Evolutionary conservation across 2,329 filamentous ascomycete species (phyloP), one percentile per base, ranked within the genome.

Genomic region (Talaromyces islandicus): DNA sequence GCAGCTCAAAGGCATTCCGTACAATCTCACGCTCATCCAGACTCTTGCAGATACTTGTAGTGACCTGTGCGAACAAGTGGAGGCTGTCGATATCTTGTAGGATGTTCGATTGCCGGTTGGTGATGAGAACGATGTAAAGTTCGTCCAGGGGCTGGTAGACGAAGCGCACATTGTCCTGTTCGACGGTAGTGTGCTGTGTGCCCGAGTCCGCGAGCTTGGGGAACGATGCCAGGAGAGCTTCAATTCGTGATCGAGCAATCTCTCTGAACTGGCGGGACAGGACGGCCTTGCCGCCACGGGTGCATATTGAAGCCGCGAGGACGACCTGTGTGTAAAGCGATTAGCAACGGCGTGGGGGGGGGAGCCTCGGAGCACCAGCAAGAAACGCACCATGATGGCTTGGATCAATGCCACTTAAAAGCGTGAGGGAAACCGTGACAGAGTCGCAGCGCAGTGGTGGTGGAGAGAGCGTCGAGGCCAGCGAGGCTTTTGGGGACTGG

Each of bases 91-190:
- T 99, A 77, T 99, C 94, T 80, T 99, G 94, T 56, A 99, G 85
- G 68, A 99, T 99, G 79, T 99, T 99, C 77, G 93, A 97, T 82
- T 97, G 94, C 70, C 92, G 90, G 83, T 99, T 99, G 76, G 95
- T 99, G 78, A 99, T 97, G 71, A 99, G 87, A 66, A 99, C 93
- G 86, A 99, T 97, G 85, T 99, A 99, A 65, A 99, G 88, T 81
- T 99, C 95, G 79, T 99, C 95, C 65, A 99, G 85, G 62, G 94
- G 95, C 77, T 99, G 94, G 82, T 99, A 99, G 61, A 99, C 94
- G 74, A 97, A 99, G 80, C 94, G 93, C 72, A 99, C 94, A 81
- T 96, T 97, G 81, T 99, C 95, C 79, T 97, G 92, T 79, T 99
- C 94, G 70, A 97, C 92, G 6, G 91, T 99, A 29, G 94, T 99